A percentile compares a stretch with the other conserved stretches of the same genome.
phyloP scores from a whole-genome alignment of 768 basidiomycete species.

The Calocybe cyanea region DNA sequence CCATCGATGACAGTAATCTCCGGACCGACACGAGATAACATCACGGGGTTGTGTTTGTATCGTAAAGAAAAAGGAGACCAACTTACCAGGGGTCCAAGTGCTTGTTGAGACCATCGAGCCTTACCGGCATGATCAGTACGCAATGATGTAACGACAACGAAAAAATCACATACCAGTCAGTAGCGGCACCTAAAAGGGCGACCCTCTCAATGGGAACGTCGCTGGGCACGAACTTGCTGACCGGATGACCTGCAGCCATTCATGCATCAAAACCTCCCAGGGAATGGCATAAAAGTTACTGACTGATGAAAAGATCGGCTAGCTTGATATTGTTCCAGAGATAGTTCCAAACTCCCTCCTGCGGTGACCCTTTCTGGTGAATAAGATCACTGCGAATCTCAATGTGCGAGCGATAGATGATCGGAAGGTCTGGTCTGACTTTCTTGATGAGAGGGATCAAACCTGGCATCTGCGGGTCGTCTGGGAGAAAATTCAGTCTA shows the following conservation, averaged over 20 bases:
- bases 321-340: slow-evolving; percentile 90
- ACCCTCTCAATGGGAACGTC: slow-evolving; percentile 74
- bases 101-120: slow-evolving; percentile 95
- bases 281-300: not conserved
- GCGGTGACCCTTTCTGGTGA: slow-evolving; percentile 76
- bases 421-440: slow-evolving; percentile 78
- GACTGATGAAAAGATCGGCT: slow-evolving; percentile 88
- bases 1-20: too few species aligned
- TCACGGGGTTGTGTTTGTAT: too few species aligned
- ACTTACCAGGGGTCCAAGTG: slow-evolving; percentile 60
- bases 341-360: slow-evolving; percentile 92
- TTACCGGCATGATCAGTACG: slow-evolving; percentile 19
- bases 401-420: slow-evolving; percentile 93
- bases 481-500: slow-evolving; percentile 23
- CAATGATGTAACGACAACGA: not conserved
- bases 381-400: slow-evolving; percentile 89
- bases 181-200: slow-evolving; percentile 75
- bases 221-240: slow-evolving; percentile 89
- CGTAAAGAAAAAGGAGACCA: not conserved
- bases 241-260: slow-evolving; percentile 62
- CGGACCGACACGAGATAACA: too few species aligned
- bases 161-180: slow-evolving; percentile 62
- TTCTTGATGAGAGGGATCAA: slow-evolving; percentile 90
- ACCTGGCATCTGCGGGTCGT: slow-evolving; percentile 93
- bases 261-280: not conserved